Evolutionary conservation across 257 asterid genomes (phyloP).

Genomic region (Nicotiana noctiflora): DNA sequence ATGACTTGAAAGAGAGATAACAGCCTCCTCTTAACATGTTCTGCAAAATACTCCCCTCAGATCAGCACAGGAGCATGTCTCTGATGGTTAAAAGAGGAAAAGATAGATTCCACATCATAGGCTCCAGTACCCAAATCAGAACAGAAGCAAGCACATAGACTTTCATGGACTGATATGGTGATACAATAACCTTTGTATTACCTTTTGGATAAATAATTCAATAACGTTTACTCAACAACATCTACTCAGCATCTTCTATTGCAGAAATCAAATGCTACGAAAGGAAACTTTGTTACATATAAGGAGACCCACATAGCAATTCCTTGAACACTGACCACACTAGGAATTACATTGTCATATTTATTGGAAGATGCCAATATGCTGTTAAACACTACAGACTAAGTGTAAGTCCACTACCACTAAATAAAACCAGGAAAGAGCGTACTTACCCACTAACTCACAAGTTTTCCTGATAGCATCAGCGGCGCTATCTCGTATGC

Average conservation of each 20-base stretch:
- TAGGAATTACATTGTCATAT: neutral
- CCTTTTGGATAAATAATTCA: neutral
- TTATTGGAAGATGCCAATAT: neutral
- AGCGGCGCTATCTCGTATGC: constrained; percentile 73
- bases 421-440: constrained; percentile 3
- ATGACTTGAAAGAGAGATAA: neutral
- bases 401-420: neutral
- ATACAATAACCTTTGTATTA: neutral
- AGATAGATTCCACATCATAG: neutral
- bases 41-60: neutral
- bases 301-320: neutral
- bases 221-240: neutral
- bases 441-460: constrained; percentile 60
- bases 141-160: neutral
- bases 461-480: constrained; percentile 58
- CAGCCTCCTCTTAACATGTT: neutral
- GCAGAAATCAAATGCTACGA: neutral
- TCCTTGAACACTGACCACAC: neutral
- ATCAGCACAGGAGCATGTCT: neutral
- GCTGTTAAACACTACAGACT: neutral
- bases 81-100: neutral
- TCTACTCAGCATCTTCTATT: neutral
- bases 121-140: neutral
- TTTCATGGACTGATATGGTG: neutral
- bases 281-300: neutral